These are phyloP conservation scores for Macadamia integrifolia DNA, from an alignment of 164 flowering plant genomes.

Conservation along the genomic window DNA sequence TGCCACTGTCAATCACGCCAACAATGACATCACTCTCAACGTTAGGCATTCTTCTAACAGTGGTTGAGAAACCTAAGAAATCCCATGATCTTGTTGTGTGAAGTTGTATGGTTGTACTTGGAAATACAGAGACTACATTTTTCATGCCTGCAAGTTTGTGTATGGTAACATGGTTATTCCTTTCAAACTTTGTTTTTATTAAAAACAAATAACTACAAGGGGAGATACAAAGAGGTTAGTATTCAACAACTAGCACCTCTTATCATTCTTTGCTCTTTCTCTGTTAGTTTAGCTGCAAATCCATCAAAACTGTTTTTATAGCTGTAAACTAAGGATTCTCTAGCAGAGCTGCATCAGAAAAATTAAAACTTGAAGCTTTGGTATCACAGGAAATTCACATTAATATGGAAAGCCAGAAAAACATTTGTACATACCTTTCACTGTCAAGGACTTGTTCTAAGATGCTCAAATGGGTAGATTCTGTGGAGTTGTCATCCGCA, in stretches of 20 bases:
- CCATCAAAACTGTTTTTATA: conserved; percentile 66
- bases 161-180: background rate
- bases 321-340: conserved; percentile 46
- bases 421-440: background rate
- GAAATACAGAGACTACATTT: conserved; percentile 62
- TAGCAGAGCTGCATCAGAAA: conserved; percentile 21
- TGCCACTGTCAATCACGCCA: conserved; percentile 18
- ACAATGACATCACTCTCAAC: conserved; percentile 15
- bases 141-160: conserved; percentile 38
- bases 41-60: background rate
- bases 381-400: too few species aligned
- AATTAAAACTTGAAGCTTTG: too few species aligned
- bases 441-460: too few species aligned
- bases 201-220: background rate
- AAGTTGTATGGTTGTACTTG: conserved; percentile 21
- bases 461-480: too few species aligned
- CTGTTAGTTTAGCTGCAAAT: conserved; percentile 54
- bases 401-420: too few species aligned
- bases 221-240: background rate
- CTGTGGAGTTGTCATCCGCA: too few species aligned
- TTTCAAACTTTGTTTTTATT: background rate
- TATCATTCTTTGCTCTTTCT: conserved; percentile 47
- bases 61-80: conserved; percentile 11
- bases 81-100: conserved; percentile 25
- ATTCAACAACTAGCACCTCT: conserved; percentile 23